Evolutionary conservation across 202 grass and related monocot genomes (phyloP).

Genomic region (Dendrocalamus latiflorus): DNA sequence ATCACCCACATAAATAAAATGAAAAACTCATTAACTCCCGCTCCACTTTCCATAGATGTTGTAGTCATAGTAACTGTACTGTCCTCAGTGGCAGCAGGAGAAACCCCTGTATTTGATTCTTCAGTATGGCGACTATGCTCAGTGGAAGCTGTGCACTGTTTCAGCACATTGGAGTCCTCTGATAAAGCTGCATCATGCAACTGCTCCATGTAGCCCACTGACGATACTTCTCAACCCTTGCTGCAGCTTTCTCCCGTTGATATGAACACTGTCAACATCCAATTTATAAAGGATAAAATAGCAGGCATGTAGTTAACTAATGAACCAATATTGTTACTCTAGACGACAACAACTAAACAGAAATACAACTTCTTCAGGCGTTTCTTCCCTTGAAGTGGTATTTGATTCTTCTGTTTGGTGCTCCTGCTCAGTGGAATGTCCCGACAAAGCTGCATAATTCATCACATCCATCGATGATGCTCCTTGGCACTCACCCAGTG

Average conservation of each 20-base stretch:
- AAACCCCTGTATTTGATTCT: background rate
- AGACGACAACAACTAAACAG: background rate
- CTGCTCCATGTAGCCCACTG: background rate
- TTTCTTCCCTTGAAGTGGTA: background rate
- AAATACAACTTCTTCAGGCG: background rate
- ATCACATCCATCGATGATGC: background rate
- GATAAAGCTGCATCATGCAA: background rate
- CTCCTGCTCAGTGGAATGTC: conserved; percentile 16
- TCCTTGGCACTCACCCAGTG: too few species aligned
- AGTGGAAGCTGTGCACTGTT: background rate
- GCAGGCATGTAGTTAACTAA: background rate
- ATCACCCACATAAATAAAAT: too few species aligned
- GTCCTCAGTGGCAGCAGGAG: background rate
- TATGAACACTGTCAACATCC: background rate
- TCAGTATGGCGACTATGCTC: background rate
- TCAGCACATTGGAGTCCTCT: background rate
- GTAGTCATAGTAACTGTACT: too few species aligned
- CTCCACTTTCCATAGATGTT: background rate
- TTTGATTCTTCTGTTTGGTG: background rate
- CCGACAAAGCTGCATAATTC: background rate
- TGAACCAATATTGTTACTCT: background rate
- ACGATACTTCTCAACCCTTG: background rate
- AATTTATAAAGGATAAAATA: background rate
- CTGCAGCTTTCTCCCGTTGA: conserved; percentile 8
- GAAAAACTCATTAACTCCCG: background rate